Percentiles rank a stretch among this genome's conserved stretches.
phyloP scores from a whole-genome alignment of 306 rosid species.

The Fagus sylvatica region DNA sequence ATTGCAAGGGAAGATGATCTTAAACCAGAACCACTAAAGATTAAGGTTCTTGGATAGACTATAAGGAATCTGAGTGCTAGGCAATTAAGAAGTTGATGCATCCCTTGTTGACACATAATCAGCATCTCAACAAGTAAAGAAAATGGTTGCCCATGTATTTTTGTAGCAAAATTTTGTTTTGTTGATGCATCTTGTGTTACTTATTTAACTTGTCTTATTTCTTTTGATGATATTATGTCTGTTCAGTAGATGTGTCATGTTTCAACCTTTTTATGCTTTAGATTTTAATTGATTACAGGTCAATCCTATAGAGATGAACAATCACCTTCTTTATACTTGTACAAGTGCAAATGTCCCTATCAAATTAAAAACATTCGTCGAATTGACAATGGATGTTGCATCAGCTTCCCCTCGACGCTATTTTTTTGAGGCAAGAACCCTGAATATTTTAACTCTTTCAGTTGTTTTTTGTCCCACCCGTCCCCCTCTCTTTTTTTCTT shows the following conservation, averaged over 20 bases:
- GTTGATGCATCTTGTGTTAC: neutral
- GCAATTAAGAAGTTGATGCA: no score
- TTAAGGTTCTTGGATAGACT: no score
- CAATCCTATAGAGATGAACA: constrained; percentile 45
- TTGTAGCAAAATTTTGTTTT: constrained; percentile 2
- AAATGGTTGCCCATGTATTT: no score
- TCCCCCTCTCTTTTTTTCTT: neutral
- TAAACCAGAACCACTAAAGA: no score
- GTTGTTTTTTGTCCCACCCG: neutral
- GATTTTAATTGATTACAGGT: constrained; percentile 53
- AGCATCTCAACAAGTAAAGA: no score
- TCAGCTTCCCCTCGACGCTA: constrained; percentile 95
- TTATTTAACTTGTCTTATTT: neutral
- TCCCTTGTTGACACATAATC: no score
- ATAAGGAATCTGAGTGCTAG: no score
- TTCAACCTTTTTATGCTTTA: constrained; percentile 9
- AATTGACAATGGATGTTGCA: constrained; percentile 79
- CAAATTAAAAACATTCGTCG: constrained; percentile 70
- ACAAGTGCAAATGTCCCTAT: constrained; percentile 35
- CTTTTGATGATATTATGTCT: constrained; percentile 4
- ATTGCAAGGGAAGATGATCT: no score
- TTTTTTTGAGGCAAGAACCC: constrained; percentile 89
- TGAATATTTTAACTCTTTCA: constrained; percentile 29
- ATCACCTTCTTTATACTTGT: constrained; percentile 26
- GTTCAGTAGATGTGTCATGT: neutral